A percentile compares a stretch with the other conserved stretches of the same genome.
Evolutionary conservation across 495 filamentous ascomycete species (phyloP).

Genomic region (Trypethelium eluteriae): DNA sequence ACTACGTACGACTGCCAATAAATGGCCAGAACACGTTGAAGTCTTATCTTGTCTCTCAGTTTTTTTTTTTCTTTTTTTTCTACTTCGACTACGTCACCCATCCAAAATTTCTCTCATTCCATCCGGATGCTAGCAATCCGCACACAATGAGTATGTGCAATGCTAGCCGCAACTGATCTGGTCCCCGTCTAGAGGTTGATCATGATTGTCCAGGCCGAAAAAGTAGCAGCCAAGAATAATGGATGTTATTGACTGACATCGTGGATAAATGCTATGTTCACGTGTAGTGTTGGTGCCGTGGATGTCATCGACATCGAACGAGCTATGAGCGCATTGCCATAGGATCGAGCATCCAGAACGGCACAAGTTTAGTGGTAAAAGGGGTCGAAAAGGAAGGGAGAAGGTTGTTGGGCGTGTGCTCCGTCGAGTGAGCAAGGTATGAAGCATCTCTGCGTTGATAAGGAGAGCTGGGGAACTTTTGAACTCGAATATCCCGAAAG

Average conservation of each 20-base stretch:
- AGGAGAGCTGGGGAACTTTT: background rate
- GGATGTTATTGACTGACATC: background rate
- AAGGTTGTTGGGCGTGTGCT: background rate
- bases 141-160: background rate
- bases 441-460: background rate
- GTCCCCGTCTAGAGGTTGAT: background rate
- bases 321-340: slow-evolving; percentile 11
- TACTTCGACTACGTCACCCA: background rate
- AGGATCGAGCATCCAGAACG: background rate
- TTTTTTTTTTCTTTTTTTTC: background rate
- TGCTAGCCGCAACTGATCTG: background rate
- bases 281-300: background rate
- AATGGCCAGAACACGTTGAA: slow-evolving; percentile 1
- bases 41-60: slow-evolving; percentile 9
- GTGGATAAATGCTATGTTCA: too few species aligned
- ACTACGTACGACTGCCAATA: slow-evolving; percentile 9
- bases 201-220: background rate
- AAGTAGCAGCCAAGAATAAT: background rate
- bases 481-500: background rate
- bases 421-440: background rate
- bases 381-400: background rate
- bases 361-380: background rate
- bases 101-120: background rate
- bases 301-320: slow-evolving; percentile 1
- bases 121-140: background rate